Evolutionary conservation across 2,329 filamentous ascomycete genomes (phyloP).

Genomic region (Trichoderma atroviride): DNA sequence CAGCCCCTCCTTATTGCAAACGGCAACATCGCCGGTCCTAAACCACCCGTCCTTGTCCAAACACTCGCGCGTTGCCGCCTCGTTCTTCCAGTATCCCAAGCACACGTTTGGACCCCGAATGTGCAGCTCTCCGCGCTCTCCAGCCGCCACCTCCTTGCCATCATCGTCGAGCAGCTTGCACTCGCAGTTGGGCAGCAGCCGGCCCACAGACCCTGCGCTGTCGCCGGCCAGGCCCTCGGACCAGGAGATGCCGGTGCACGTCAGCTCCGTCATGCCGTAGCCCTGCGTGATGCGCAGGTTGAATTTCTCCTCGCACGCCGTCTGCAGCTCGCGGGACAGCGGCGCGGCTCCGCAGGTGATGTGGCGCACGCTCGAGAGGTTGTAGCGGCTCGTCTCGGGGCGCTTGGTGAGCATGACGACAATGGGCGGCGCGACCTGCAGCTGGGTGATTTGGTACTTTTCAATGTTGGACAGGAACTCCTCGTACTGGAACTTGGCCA

Average conservation of each 20-base stretch:
- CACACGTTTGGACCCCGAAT: constrained; percentile 59
- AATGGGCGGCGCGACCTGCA: constrained; percentile 61
- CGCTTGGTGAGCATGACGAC: constrained; percentile 62
- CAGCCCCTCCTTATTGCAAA: constrained; percentile 49
- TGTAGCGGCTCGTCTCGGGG: constrained; percentile 53
- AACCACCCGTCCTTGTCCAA: constrained; percentile 58
- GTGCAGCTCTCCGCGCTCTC: constrained; percentile 56
- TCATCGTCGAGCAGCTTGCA: constrained; percentile 57
- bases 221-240: constrained; percentile 40
- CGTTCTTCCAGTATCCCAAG: constrained; percentile 62
- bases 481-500: constrained; percentile 58
- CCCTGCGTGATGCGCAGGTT: constrained; percentile 51
- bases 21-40: constrained; percentile 60
- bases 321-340: constrained; percentile 45
- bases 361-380: constrained; percentile 53
- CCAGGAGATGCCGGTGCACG: constrained; percentile 47
- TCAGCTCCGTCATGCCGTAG: constrained; percentile 64
- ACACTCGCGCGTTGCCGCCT: constrained; percentile 55
- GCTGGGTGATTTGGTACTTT: constrained; percentile 54
- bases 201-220: constrained; percentile 53
- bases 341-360: constrained; percentile 59
- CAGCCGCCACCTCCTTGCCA: constrained; percentile 51
- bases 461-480: constrained; percentile 55
- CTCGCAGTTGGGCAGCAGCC: constrained; percentile 57
- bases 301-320: constrained; percentile 50